Evolutionary conservation across 2,329 filamentous ascomycete species (phyloP).

Genomic region (Phialophora verrucosa): DNA sequence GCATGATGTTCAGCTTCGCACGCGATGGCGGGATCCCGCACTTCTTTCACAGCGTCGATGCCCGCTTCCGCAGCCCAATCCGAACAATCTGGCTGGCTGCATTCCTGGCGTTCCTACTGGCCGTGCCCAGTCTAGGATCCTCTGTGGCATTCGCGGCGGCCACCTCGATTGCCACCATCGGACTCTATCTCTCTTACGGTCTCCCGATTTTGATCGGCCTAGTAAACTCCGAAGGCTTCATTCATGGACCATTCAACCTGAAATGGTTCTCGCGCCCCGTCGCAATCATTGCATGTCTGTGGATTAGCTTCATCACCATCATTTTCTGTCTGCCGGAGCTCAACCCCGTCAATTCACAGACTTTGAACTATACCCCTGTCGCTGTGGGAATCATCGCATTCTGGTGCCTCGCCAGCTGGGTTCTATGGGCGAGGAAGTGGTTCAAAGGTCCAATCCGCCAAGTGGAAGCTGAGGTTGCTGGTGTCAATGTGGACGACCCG

Average conservation of each 20-base stretch:
- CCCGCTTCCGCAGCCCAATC: slow-evolving; percentile 55
- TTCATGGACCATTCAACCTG: slow-evolving; percentile 64
- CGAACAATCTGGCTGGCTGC: slow-evolving; percentile 62
- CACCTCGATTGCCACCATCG: slow-evolving; percentile 65
- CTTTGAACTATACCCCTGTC: slow-evolving; percentile 65
- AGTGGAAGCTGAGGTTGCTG: slow-evolving; percentile 57
- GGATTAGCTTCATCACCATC: slow-evolving; percentile 63
- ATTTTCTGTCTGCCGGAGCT: slow-evolving; percentile 63
- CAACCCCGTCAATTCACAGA: slow-evolving; percentile 63
- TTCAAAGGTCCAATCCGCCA: slow-evolving; percentile 63
- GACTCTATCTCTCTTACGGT: slow-evolving; percentile 64
- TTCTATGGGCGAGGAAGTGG: slow-evolving; percentile 60
- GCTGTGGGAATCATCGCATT: slow-evolving; percentile 63
- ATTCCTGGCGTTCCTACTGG: slow-evolving; percentile 60
- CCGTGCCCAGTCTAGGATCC: slow-evolving; percentile 61
- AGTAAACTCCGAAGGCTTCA: slow-evolving; percentile 58
- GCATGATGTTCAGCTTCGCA: slow-evolving; percentile 73
- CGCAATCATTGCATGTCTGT: slow-evolving; percentile 55
- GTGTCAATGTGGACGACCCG: slow-evolving; percentile 57
- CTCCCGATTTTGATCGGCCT: slow-evolving; percentile 63
- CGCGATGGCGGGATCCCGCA: slow-evolving; percentile 66
- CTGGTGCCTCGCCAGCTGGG: slow-evolving; percentile 56
- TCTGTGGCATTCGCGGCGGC: slow-evolving; percentile 63
- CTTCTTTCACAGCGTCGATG: slow-evolving; percentile 62
- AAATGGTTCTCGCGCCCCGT: slow-evolving; percentile 54